Evolutionary conservation across 1,284 basidiomycete species (phyloP).

Genomic region (Rhizoctonia solani): DNA sequence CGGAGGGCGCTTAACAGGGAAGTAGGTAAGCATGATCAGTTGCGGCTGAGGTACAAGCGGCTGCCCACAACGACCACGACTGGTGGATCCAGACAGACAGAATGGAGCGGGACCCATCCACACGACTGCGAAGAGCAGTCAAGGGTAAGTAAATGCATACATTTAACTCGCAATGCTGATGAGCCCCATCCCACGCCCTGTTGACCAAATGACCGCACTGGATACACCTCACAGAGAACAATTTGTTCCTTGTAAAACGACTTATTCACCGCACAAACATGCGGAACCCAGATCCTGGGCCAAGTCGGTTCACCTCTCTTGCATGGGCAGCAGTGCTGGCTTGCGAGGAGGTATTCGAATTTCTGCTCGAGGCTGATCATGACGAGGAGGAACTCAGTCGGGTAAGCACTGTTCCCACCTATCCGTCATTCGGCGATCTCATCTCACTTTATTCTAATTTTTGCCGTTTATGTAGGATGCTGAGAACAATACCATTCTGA

Average conservation of each 20-base stretch:
- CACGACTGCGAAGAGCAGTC: constrained; percentile 74
- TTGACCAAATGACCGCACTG: constrained; percentile 33
- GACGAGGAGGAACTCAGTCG: constrained; percentile 88
- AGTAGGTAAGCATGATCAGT: constrained; percentile 17
- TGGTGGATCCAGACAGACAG: constrained; percentile 47
- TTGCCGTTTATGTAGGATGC: constrained; percentile 62
- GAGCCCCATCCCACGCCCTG: constrained; percentile 39
- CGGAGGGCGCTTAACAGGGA: constrained; percentile 15
- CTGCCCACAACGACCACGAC: constrained; percentile 3
- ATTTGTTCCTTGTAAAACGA: constrained; percentile 80
- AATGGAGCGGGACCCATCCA: constrained; percentile 79
- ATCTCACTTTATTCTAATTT: neutral
- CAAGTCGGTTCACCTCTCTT: constrained; percentile 77
- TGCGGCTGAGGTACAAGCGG: neutral
- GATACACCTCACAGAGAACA: constrained; percentile 68
- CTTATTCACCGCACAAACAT: constrained; percentile 81
- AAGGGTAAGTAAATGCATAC: constrained; percentile 56
- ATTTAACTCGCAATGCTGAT: constrained; percentile 2
- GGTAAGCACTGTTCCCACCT: constrained; percentile 54
- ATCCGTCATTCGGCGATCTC: neutral
- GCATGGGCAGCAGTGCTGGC: constrained; percentile 86
- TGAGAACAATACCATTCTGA: constrained; percentile 88
- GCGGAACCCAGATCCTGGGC: constrained; percentile 80
- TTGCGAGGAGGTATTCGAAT: constrained; percentile 88
- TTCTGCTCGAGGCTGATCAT: constrained; percentile 78